Evolutionary conservation across 306 rosid genomes (phyloP).

Genomic region (Morella rubra): DNA sequence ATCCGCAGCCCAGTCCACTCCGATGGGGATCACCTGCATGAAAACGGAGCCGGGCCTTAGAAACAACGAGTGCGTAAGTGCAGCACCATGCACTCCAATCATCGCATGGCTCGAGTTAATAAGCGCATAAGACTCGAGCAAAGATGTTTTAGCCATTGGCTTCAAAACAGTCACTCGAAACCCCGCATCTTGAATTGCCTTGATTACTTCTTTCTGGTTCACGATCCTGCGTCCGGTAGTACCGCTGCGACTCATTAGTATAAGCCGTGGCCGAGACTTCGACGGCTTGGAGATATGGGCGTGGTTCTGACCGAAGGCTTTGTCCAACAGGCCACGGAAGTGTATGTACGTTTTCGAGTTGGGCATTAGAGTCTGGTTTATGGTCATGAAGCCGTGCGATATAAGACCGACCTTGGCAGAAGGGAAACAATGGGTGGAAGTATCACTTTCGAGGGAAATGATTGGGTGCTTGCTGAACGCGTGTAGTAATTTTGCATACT

Average conservation of each 20-base stretch:
- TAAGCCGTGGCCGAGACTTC: constrained; percentile 10
- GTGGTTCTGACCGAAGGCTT: constrained; percentile 24
- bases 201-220: constrained; percentile 28
- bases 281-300: not conserved
- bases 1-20: constrained; percentile 29
- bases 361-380: constrained; percentile 24
- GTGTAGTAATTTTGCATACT: constrained; percentile 27
- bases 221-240: constrained; percentile 9
- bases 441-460: constrained; percentile 42
- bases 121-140: constrained; percentile 27
- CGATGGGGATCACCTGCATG: constrained; percentile 52
- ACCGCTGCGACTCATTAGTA: constrained; percentile 9
- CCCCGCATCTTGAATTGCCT: constrained; percentile 17
- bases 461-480: constrained; percentile 38
- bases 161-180: constrained; percentile 39
- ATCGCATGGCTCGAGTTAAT: constrained; percentile 45
- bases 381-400: constrained; percentile 42
- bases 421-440: constrained; percentile 46
- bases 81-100: constrained; percentile 48
- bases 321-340: constrained; percentile 37
- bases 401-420: constrained; percentile 43
- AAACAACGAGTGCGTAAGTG: constrained; percentile 42
- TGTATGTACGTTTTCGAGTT: constrained; percentile 16
- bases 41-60: constrained; percentile 29
- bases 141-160: constrained; percentile 21